These are phyloP conservation scores for Boletus barrowsii DNA, from an alignment of 768 basidiomycete species.

Conservation along the genomic window DNA sequence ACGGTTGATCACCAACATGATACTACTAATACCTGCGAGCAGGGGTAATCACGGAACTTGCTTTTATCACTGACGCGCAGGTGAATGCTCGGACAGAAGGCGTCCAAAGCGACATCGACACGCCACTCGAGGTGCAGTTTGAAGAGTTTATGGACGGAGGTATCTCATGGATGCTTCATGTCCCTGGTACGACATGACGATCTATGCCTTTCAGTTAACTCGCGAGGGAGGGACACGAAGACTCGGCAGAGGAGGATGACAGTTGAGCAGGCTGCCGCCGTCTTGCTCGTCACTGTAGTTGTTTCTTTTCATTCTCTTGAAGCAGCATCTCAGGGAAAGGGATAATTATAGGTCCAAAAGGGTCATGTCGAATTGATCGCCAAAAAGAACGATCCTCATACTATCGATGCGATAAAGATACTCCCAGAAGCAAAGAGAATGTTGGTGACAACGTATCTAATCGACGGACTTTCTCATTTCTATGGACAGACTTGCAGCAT, in stretches of 20 bases:
- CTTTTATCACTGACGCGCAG: conserved; percentile 19
- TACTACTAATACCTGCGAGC: background rate
- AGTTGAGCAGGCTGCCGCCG: conserved; percentile 20
- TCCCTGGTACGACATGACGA: background rate
- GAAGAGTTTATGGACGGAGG: conserved; percentile 29
- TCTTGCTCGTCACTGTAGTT: conserved; percentile 24
- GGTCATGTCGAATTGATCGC: conserved; percentile 22
- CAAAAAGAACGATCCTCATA: conserved; percentile 10
- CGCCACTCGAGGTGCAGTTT: conserved; percentile 23
- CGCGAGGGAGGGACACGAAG: conserved; percentile 20
- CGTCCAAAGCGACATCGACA: background rate
- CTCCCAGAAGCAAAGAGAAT: conserved; percentile 23
- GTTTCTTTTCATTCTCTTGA: background rate
- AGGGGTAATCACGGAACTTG: conserved; percentile 28
- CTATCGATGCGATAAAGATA: conserved; percentile 23
- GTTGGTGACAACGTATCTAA: conserved; percentile 10
- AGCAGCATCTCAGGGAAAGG: background rate
- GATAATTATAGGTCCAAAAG: conserved; percentile 22
- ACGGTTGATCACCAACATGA: background rate
- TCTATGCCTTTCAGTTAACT: conserved; percentile 16
- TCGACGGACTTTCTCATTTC: background rate
- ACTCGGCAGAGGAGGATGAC: conserved; percentile 20
- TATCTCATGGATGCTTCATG: background rate
- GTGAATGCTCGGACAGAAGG: background rate
- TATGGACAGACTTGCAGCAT: conserved; percentile 20